phyloP scores from a whole-genome alignment of 176 grass and related monocot species.

The Oropetium thomaeum region DNA sequence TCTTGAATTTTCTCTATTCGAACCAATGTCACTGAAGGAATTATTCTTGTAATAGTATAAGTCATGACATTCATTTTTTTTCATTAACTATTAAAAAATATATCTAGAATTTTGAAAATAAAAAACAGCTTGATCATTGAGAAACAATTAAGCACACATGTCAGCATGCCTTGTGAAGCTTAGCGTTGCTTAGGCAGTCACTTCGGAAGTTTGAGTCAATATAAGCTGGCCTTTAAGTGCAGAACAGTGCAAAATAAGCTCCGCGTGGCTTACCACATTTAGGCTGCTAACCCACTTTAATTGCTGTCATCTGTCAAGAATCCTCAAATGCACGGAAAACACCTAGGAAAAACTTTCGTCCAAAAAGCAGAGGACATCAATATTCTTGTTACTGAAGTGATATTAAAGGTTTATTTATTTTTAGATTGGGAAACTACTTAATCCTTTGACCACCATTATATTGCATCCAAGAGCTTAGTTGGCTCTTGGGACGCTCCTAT shows the following conservation, averaged over 20 bases:
- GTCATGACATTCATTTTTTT: no score
- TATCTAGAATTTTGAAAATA: no score
- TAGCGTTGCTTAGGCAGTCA: no score
- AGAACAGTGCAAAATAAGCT: neutral
- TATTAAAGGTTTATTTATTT: slow-evolving; percentile 7
- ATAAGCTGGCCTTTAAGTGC: neutral
- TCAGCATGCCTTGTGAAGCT: no score
- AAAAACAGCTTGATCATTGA: no score
- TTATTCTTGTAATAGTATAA: no score
- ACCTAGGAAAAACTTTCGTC: neutral
- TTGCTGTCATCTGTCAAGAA: slow-evolving; percentile 5
- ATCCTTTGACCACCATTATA: neutral
- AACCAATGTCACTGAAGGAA: no score
- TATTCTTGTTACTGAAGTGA: no score
- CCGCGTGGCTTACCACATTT: no score
- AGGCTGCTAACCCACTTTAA: neutral
- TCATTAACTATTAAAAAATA: no score
- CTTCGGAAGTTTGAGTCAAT: no score
- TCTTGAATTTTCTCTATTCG: neutral
- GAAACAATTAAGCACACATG: no score
- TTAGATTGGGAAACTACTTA: neutral
- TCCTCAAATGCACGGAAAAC: slow-evolving; percentile 14
- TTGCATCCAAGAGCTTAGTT: slow-evolving; percentile 11
- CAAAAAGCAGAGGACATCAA: neutral
- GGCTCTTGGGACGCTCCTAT: neutral